Percentiles rank a stretch among this genome's conserved stretches.
These are phyloP conservation scores for Trichosporon asahii DNA, from an alignment of 1,284 basidiomycete species.

Conservation along the genomic window DNA sequence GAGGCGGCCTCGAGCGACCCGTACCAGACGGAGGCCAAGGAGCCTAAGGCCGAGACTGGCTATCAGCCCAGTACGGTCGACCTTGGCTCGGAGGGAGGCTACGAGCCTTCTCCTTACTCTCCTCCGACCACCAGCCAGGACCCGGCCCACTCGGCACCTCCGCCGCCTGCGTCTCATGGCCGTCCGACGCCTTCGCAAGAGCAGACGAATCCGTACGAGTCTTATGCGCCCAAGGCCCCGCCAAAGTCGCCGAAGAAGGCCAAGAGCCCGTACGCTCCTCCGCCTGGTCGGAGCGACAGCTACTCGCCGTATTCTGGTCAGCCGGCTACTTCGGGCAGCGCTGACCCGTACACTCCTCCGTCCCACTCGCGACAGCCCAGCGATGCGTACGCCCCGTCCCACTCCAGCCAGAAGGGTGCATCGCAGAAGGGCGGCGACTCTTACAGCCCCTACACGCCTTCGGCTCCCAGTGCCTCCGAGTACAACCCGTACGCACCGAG, in stretches of 20 bases:
- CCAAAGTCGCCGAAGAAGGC: not conserved
- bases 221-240: not conserved
- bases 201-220: constrained; percentile 2
- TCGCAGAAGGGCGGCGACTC: not conserved
- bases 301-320: not conserved
- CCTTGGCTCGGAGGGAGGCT: not conserved
- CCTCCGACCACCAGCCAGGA: not conserved
- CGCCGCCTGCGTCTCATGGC: not conserved
- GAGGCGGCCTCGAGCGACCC: not conserved
- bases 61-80: not conserved
- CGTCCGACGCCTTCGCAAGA: not conserved
- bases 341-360: not conserved
- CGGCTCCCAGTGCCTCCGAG: not conserved
- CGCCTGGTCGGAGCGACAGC: not conserved
- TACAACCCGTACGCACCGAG: constrained; percentile 19
- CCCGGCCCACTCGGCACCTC: not conserved
- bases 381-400: not conserved
- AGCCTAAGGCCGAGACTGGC: not conserved
- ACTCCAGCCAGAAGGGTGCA: not conserved
- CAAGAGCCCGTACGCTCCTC: not conserved
- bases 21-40: not conserved
- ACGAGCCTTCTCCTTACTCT: constrained; percentile 12
- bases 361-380: not conserved
- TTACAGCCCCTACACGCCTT: constrained; percentile 9
- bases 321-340: not conserved